phyloP scores from a whole-genome alignment of 2,329 filamentous ascomycete genomes.

The Ploettnerulaceae sp. region DNA sequence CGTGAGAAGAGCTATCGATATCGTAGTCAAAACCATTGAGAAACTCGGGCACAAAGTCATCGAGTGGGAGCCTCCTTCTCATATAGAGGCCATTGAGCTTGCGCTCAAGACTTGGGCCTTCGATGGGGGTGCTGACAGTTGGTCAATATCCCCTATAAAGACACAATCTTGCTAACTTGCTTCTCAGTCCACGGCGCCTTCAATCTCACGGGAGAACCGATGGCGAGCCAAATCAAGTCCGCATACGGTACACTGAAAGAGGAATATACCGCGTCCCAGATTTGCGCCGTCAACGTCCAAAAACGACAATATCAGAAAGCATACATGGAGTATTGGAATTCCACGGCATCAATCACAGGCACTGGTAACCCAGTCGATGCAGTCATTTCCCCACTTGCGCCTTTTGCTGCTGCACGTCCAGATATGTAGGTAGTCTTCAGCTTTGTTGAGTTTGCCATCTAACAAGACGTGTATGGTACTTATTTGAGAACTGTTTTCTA shows the following conservation, averaged over 20 bases:
- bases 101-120: constrained; percentile 38
- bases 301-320: constrained; percentile 51
- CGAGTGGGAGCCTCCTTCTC: constrained; percentile 52
- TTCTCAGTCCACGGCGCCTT: constrained; percentile 42
- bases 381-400: constrained; percentile 46
- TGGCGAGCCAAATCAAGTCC: constrained; percentile 26
- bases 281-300: constrained; percentile 40
- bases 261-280: constrained; percentile 31
- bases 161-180: neutral
- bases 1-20: constrained; percentile 48
- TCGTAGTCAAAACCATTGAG: constrained; percentile 45
- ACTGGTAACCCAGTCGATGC: constrained; percentile 47
- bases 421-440: constrained; percentile 37
- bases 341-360: constrained; percentile 23
- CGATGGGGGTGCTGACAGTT: constrained; percentile 46
- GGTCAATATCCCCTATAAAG: neutral
- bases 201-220: constrained; percentile 49
- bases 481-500: neutral
- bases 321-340: constrained; percentile 50
- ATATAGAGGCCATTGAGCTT: constrained; percentile 38
- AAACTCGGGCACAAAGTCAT: constrained; percentile 54
- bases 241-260: constrained; percentile 32
- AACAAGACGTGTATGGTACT: neutral
- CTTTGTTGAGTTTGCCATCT: neutral
- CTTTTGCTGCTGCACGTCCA: constrained; percentile 45